These are phyloP conservation scores for Avena atlantica DNA, from an alignment of 176 grass and related monocot genomes.

Conservation along the genomic window DNA sequence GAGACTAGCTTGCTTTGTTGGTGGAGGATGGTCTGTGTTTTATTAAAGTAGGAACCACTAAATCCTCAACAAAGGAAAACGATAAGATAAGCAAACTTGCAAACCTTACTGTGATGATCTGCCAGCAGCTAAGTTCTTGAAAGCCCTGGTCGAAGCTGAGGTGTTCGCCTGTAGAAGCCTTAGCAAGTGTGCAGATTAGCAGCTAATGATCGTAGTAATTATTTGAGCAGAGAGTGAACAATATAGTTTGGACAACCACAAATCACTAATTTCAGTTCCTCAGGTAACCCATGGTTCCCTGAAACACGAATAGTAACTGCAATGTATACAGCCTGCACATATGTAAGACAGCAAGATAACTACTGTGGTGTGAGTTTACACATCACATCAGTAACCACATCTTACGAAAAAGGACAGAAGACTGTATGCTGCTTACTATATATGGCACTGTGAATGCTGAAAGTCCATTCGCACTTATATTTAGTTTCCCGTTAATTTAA, in stretches of 20 bases:
- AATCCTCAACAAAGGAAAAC: neutral
- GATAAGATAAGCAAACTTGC: constrained; percentile 1
- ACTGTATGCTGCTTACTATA: neutral
- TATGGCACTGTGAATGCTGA: neutral
- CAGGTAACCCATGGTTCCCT: neutral
- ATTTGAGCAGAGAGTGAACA: neutral
- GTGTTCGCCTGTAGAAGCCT: constrained; percentile 8
- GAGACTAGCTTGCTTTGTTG: constrained; percentile 33
- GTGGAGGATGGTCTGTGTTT: constrained; percentile 35
- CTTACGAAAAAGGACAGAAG: neutral
- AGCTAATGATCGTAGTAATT: neutral
- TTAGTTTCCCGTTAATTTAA: constrained; percentile 3
- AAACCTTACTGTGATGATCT: neutral
- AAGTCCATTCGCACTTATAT: neutral
- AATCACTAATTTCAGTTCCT: neutral
- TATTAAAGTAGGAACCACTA: constrained; percentile 26
- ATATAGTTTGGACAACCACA: neutral
- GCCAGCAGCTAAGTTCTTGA: neutral
- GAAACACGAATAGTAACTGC: neutral
- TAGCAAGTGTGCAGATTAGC: constrained; percentile 12
- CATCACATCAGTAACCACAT: constrained; percentile 21
- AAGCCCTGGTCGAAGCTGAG: constrained; percentile 7
- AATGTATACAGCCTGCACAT: constrained; percentile 11
- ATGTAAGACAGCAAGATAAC: constrained; percentile 12
- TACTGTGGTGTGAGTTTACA: neutral